These are phyloP conservation scores for Conticribra guillardii DNA, from an alignment of 108 stramenopile species.

Conservation along the genomic window DNA sequence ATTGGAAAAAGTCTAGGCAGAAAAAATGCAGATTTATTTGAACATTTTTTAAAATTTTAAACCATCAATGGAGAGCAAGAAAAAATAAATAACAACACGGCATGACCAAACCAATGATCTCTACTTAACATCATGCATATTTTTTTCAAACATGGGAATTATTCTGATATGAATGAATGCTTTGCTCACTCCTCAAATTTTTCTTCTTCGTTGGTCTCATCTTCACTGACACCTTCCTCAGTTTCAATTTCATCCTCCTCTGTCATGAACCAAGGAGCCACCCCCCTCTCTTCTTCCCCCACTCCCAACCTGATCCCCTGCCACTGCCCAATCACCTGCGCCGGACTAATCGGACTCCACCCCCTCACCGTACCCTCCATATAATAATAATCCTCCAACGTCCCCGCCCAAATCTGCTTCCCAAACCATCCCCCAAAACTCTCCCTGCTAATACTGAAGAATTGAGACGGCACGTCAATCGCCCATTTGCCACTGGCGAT, in stretches of 20 bases:
- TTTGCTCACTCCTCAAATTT: not conserved
- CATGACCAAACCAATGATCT: too few species aligned
- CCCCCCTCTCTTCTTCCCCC: slow-evolving; percentile 69
- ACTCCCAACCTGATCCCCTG: slow-evolving; percentile 78
- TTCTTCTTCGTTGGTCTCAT: not conserved
- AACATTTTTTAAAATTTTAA: too few species aligned
- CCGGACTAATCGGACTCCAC: slow-evolving; percentile 77
- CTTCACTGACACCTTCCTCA: slow-evolving; percentile 10
- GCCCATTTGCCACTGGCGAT: slow-evolving; percentile 69
- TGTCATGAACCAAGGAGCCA: slow-evolving; percentile 77
- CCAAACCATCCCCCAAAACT: slow-evolving; percentile 59
- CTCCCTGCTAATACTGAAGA: slow-evolving; percentile 74
- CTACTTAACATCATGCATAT: too few species aligned
- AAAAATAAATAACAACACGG: too few species aligned
- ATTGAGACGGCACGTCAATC: slow-evolving; percentile 77
- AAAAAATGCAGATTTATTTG: too few species aligned
- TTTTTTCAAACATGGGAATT: too few species aligned
- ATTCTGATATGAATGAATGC: too few species aligned
- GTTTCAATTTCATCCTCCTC: slow-evolving; percentile 45
- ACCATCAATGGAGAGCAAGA: too few species aligned
- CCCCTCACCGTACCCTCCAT: slow-evolving; percentile 81
- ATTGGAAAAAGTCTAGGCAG: too few species aligned
- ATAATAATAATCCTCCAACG: slow-evolving; percentile 83
- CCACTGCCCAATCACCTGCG: slow-evolving; percentile 82
- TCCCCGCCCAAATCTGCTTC: slow-evolving; percentile 82